Conservation (phyloP, 1,284 basidiomycete genomes). For the Clitocybe nebularis region DNA sequence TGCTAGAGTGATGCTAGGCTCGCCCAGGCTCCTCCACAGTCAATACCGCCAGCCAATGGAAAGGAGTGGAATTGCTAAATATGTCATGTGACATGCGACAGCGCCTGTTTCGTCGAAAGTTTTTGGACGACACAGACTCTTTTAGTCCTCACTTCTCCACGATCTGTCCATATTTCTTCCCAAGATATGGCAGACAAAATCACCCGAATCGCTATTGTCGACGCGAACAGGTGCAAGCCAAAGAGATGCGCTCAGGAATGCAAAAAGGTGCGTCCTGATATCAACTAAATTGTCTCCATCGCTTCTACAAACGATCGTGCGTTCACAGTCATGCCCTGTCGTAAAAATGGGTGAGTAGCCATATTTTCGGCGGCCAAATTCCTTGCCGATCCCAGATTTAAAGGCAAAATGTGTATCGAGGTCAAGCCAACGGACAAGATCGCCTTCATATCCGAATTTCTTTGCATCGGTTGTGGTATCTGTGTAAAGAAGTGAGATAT, state of each 20-base stretch:
- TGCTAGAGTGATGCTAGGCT: too few species aligned
- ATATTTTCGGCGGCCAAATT: neutral
- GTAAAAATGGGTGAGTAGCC: conserved; percentile 86
- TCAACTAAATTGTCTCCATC: conserved; percentile 6
- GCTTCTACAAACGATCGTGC: conserved; percentile 13
- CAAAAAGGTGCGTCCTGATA: conserved; percentile 64
- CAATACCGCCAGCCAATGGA: neutral
- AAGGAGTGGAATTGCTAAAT: neutral
- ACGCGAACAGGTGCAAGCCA: conserved; percentile 90
- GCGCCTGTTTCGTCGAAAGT: conserved; percentile 10
- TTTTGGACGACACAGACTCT: conserved; percentile 9
- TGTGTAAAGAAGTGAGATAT: conserved; percentile 90
- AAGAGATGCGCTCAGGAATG: conserved; percentile 91
- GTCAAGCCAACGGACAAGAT: conserved; percentile 93
- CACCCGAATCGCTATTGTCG: conserved; percentile 93
- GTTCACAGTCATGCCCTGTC: conserved; percentile 86
- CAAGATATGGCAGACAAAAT: conserved; percentile 79
- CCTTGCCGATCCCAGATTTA: neutral
- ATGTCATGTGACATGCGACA: conserved; percentile 14
- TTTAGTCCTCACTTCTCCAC: neutral
- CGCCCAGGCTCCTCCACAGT: neutral
- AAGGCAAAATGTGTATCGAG: conserved; percentile 96
- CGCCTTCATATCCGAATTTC: conserved; percentile 94
- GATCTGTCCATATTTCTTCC: conserved; percentile 4
- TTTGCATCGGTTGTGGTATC: conserved; percentile 97